Evolutionary conservation across 192 early-diverging fungal species (phyloP).

Genomic region (Backusella morwellensis): DNA sequence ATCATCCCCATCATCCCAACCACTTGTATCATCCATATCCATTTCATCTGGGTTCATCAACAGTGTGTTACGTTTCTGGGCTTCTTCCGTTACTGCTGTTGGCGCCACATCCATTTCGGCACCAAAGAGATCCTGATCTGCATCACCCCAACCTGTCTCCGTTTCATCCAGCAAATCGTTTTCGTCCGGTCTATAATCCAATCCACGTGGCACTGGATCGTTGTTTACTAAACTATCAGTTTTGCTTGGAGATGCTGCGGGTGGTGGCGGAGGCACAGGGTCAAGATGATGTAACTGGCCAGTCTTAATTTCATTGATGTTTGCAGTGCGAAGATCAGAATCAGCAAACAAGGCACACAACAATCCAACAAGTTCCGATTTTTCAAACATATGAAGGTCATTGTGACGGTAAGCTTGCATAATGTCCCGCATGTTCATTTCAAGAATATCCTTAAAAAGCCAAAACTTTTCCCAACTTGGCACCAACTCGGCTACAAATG

Average conservation of each 20-base stretch:
- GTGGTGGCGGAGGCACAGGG: background rate
- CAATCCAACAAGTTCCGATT: constrained; percentile 44
- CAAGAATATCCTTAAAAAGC: constrained; percentile 49
- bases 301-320: constrained; percentile 47
- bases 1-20: background rate
- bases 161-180: constrained; percentile 10
- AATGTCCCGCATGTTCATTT: constrained; percentile 53
- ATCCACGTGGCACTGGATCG: background rate
- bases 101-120: background rate
- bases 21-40: background rate
- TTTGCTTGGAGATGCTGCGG: background rate
- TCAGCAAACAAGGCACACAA: constrained; percentile 59
- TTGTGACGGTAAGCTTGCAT: constrained; percentile 49
- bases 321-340: constrained; percentile 44
- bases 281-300: background rate
- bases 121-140: constrained; percentile 19
- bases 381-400: constrained; percentile 44
- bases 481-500: constrained; percentile 5
- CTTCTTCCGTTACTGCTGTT: background rate
- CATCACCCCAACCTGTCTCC: constrained; percentile 18
- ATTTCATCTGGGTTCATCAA: background rate
- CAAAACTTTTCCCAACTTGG: constrained; percentile 51
- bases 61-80: background rate
- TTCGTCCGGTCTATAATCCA: background rate
- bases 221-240: no score